Evolutionary conservation across 805 yeast species (phyloP).

Genomic region (Myxozyma neotropica): DNA sequence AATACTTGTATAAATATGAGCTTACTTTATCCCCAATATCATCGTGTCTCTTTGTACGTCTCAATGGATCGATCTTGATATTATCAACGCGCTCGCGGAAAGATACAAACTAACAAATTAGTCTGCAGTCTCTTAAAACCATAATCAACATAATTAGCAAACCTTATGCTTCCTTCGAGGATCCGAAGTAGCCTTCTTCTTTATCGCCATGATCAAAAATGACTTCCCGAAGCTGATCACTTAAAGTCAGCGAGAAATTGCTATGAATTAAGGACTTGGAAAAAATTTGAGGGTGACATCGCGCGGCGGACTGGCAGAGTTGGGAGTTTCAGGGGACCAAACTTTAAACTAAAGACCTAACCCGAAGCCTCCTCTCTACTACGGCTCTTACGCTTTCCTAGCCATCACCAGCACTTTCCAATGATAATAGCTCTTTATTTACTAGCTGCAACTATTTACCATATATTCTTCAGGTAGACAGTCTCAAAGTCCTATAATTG

Average conservation of each 20-base stretch:
- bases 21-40: conserved; percentile 34
- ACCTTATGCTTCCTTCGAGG: conserved; percentile 28
- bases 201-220: conserved; percentile 22
- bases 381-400: too few species aligned
- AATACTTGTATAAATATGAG: too few species aligned
- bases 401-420: too few species aligned
- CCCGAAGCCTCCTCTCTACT: not conserved
- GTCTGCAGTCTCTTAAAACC: too few species aligned
- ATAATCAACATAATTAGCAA: too few species aligned
- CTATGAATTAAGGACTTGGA: not conserved
- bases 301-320: conserved; percentile 5
- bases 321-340: conserved; percentile 10
- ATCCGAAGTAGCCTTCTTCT: conserved; percentile 21
- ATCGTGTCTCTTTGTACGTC: conserved; percentile 38
- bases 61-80: conserved; percentile 74
- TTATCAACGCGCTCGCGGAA: conserved; percentile 84
- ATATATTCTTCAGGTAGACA: conserved; percentile 2
- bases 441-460: not conserved
- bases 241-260: too few species aligned
- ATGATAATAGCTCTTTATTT: too few species aligned
- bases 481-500: not conserved
- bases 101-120: conserved; percentile 52
- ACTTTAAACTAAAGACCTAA: conserved; percentile 3
- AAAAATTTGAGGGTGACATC: not conserved
- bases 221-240: too few species aligned